Evolutionary conservation across 169 alveolate species (phyloP).

Genomic region (Besnoitia besnoiti): DNA sequence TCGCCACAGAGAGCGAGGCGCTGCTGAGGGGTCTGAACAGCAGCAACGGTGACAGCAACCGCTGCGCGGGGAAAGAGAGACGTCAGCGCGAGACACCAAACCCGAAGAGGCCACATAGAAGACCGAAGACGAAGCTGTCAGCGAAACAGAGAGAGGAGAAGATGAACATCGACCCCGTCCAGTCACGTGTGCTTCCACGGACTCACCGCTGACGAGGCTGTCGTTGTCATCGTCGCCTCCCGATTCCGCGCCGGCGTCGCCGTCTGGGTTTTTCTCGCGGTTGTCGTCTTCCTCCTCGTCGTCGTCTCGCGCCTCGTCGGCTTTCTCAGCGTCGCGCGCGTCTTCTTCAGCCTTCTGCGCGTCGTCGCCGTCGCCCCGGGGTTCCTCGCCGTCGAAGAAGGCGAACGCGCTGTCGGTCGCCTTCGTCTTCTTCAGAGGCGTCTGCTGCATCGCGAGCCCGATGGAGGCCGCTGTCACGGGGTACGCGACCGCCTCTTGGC

Average conservation of each 20-base stretch:
- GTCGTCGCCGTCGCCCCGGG: not conserved
- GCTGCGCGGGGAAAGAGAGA: no score
- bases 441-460: constrained; percentile 20
- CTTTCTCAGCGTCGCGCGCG: not conserved
- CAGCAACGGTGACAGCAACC: no score
- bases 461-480: constrained; percentile 41
- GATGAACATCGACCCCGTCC: no score
- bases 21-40: no score
- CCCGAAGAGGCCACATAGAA: no score
- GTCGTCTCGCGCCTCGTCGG: not conserved
- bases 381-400: not conserved
- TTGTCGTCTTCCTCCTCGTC: not conserved
- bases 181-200: no score
- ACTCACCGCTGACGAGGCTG: not conserved
- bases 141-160: no score
- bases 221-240: constrained; percentile 6
- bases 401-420: constrained; percentile 11
- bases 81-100: no score
- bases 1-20: no score
- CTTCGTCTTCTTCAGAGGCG: not conserved
- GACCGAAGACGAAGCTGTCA: no score
- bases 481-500: constrained; percentile 14
- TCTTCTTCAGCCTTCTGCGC: not conserved
- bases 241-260: not conserved
- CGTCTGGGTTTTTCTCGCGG: not conserved